Evolutionary conservation across 2,329 filamentous ascomycete species (phyloP).

Genomic region (Blastomyces emzantsi): DNA sequence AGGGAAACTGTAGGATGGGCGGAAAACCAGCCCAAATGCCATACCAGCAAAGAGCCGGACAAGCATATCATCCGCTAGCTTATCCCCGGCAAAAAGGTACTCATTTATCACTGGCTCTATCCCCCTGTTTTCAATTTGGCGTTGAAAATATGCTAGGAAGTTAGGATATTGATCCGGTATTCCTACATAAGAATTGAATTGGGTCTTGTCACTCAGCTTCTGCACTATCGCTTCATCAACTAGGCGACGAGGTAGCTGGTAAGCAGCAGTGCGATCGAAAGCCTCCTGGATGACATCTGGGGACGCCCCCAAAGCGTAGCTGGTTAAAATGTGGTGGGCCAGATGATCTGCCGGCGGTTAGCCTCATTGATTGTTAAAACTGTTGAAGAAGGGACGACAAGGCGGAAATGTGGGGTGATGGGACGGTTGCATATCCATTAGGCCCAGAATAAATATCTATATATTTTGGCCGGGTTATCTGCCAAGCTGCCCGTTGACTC

Average conservation of each 20-base stretch:
- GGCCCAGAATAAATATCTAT: neutral
- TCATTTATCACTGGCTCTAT: slow-evolving; percentile 55
- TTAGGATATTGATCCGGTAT: slow-evolving; percentile 58
- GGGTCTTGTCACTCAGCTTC: slow-evolving; percentile 48
- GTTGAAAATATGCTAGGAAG: slow-evolving; percentile 67
- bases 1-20: slow-evolving; percentile 8
- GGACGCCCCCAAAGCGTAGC: slow-evolving; percentile 66
- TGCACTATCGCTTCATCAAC: slow-evolving; percentile 44
- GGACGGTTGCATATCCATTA: neutral
- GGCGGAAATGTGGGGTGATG: neutral
- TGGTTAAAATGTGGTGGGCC: slow-evolving; percentile 62
- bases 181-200: slow-evolving; percentile 54
- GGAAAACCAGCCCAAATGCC: slow-evolving; percentile 14
- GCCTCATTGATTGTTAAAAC: neutral
- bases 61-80: slow-evolving; percentile 59
- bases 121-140: slow-evolving; percentile 56
- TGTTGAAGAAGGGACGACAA: neutral
- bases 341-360: slow-evolving; percentile 55
- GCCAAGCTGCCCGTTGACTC: neutral
- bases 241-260: slow-evolving; percentile 52
- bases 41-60: slow-evolving; percentile 56
- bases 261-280: slow-evolving; percentile 56
- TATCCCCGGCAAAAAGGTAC: slow-evolving; percentile 59
- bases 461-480: neutral
- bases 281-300: slow-evolving; percentile 50